Base-by-base conservation (phyloP, 2,329 filamentous ascomycete genomes). In the Paraphoma chrysanthemicola region DNA sequence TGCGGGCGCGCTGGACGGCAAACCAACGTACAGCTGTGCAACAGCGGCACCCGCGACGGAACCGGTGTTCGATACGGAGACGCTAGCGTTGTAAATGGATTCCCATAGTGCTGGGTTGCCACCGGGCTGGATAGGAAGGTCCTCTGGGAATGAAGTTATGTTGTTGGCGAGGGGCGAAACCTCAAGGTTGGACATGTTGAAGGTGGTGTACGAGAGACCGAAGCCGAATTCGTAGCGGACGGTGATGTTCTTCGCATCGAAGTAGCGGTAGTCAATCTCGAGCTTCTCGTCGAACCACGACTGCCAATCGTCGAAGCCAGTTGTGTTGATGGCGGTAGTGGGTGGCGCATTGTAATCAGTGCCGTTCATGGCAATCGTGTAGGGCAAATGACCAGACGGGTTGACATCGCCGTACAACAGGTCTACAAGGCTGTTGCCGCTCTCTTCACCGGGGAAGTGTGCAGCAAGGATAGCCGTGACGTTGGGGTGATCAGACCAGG, bases 161-260 rank as follows among this genome's bases (percentile, higher is more conserved):
- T 87, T 81, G 75, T 45, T 78, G 80, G 59, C 82, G 48, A 83
- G 74, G 51, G 82, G 81, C 52, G 81, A 67, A 41, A 91, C 78
- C 42, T 81, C 68, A 18, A 95, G 77, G 71, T 90, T 81, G 28
- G 87, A 85, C 78, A 92, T 91, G 57, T 85, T 75, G 71, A 96
- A 94, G 9, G 84, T 91, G 6, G 91, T 92, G 82, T 95, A 96
- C 2, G 65, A 69, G 9, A 96, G 81, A 56, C 92, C 92, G 68
- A 85, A 90, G 6, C 92, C 92, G 67, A 95, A 96, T 69, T 93
- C 90, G 76, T 88, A 95, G 60, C 90, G 85, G 2, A 91, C 90
- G 1, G 85, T 84, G 47, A 86, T 83, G 63, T 86, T 81, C 47
- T 82, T 70, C 59, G 82, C 81, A 77, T 95, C 92, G 50, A 95